Percentiles rank a stretch among this genome's conserved stretches.
Conservation (phyloP, 23 red algal genomes). For the Gracilariopsis chorda region DNA sequence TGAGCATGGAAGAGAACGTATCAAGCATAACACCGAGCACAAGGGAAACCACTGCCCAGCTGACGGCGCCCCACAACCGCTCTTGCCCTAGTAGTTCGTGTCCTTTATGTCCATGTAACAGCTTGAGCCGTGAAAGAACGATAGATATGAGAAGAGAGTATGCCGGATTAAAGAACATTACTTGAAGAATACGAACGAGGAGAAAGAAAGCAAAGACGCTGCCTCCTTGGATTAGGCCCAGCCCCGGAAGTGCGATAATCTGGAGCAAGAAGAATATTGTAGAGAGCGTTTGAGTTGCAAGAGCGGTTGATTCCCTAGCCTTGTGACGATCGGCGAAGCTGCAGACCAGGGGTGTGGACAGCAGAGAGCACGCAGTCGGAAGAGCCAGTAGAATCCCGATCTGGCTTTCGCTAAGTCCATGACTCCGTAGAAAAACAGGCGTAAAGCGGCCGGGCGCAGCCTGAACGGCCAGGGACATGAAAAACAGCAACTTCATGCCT, state of each 20-base stretch:
- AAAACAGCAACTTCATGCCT: conserved; percentile 37
- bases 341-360: conserved; percentile 25
- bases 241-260: conserved; percentile 17
- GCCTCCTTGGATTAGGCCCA: background rate
- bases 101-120: background rate
- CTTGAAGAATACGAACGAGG: background rate
- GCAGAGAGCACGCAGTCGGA: background rate
- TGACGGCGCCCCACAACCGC: conserved; percentile 60
- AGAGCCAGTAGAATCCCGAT: conserved; percentile 44
- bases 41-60: conserved; percentile 44
- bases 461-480: conserved; percentile 23
- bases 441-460: conserved; percentile 62
- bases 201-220: background rate
- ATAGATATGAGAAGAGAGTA: conserved; percentile 27
- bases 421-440: conserved; percentile 16
- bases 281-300: background rate
- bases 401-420: conserved; percentile 7
- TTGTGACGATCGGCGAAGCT: conserved; percentile 21
- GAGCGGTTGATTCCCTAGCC: background rate
- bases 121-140: conserved; percentile 18
- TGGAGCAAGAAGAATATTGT: conserved; percentile 20
- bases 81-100: conserved; percentile 38
- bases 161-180: background rate
- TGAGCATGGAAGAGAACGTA: background rate
- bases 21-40: conserved; percentile 52